Base-by-base conservation (phyloP, 345 rosid species). In the Gossypium herbaceum region DNA sequence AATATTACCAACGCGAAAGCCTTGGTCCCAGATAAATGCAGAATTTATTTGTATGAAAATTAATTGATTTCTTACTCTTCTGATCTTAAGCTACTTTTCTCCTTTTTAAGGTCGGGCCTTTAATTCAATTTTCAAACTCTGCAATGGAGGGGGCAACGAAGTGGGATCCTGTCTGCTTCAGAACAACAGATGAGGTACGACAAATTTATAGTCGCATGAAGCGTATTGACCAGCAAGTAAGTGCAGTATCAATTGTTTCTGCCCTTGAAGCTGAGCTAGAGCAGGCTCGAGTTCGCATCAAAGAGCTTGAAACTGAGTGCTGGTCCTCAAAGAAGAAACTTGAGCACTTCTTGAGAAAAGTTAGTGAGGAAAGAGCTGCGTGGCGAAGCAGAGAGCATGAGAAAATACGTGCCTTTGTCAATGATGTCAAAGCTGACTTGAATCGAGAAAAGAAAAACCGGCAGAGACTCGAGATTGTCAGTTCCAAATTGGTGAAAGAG, bases 361-460 rank as follows among this genome's bases (percentile, higher is more conserved):
- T 85, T 55, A 87, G 89, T 4, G 91, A 89, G 82, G 93, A 91
- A 83, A 87, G 85, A 79, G 87, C 88, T 17, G 74, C 84, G 54
- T 91, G 96, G 96, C 81, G 89, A 63, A 84, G 86, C 75, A 85
- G 90, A 85, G 93, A 91, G 84, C 93, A 87, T 44, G 90, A 91
- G 79, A 91, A 91, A 81, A 81, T 87, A 27, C 87, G 87, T 74
- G 89, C 87, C 50, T 89, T 86, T 76, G 77, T 88, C 22, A 87
- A 83, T 50, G 91, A 88, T 57, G 69, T 85, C 54, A 91, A 89
- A 83, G 63, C 82, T 67, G 93, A 91, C 47, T 76, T 89, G 80
- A 85, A 56, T 68, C 81, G 84, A 71, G 96, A 89, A 82, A 87
- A 84, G 84, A 89, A 88, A 81, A 86, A 75, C 72, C 84, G 84